A percentile compares a stretch with the other conserved stretches of the same genome.
Evolutionary conservation across 768 basidiomycete genomes (phyloP).

Genomic region (Suillus bovinus): DNA sequence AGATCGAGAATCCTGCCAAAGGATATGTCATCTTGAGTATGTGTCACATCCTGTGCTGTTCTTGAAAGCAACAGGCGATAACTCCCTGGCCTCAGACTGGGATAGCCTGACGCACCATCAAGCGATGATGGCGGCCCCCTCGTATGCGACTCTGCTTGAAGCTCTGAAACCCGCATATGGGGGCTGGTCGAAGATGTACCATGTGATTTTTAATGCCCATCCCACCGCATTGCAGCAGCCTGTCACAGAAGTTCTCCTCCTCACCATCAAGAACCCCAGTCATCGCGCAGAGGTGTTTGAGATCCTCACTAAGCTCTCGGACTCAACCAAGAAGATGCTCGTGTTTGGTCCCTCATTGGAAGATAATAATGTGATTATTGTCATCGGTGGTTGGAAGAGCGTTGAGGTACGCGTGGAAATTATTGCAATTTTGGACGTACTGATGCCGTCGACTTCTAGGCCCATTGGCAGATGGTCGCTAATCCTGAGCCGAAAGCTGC

Average conservation of each 20-base stretch:
- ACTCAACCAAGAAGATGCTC: conserved; percentile 14
- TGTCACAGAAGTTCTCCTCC: conserved; percentile 22
- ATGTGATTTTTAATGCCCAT: conserved; percentile 21
- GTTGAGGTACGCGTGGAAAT: conserved; percentile 23
- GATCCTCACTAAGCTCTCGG: conserved; percentile 15
- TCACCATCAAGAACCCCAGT: conserved; percentile 23
- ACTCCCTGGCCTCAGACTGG: conserved; percentile 23
- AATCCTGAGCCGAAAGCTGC: conserved; percentile 10
- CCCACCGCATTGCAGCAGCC: conserved; percentile 20
- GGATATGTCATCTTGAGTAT: conserved; percentile 22
- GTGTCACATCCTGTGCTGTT: background rate
- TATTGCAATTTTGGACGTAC: background rate
- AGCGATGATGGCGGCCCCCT: conserved; percentile 5
- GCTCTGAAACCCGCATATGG: conserved; percentile 13
- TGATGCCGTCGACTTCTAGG: conserved; percentile 13
- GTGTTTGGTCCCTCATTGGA: conserved; percentile 25
- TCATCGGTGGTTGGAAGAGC: conserved; percentile 23
- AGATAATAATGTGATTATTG: conserved; percentile 22
- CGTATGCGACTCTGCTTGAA: conserved; percentile 11
- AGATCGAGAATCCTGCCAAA: conserved; percentile 18
- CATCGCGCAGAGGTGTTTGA: conserved; percentile 20
- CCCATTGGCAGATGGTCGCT: conserved; percentile 13
- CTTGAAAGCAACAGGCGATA: background rate
- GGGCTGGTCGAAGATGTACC: conserved; percentile 18
- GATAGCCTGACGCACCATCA: conserved; percentile 24